Base-by-base conservation (phyloP, 768 basidiomycete genomes). In the Trametes coccinea region DNA sequence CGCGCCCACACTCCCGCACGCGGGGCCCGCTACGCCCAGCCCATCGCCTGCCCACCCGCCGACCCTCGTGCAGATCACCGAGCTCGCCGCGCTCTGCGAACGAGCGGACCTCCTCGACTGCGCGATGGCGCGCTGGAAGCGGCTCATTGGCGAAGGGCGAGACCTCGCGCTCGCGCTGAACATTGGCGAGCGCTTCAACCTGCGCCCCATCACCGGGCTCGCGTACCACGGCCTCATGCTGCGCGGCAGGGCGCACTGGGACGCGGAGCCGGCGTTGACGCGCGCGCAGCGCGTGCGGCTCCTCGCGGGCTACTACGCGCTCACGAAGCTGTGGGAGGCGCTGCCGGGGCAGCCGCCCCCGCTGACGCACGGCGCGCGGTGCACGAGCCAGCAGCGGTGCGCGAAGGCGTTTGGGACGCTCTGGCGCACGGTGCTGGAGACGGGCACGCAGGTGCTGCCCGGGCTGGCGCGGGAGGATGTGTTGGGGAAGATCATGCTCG, bases 221-320 rank as follows among this genome's bases (percentile, higher is more conserved):
- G 80, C 82, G 16, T 85, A 84, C 63, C 78, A 82, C 57, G 73
- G 78, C 43, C 80, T 84, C 78, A 74, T 84, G 70, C 72, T 82
- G 14, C 79, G 80, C 66, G 84, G 82, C 14, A 75, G 79, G 41
- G 74, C 79, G 30, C 70, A 71, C 27, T 84, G 84, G 83, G 79
- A 80, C 51, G 62, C 73, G 7, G 83, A 83, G 55, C 65, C 71
- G n/a, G 67, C 67, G n/a, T 73, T 85, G 39, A 76, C 76, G 29
- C 75, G 80, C 11, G 70, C 77, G n/a, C 83, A 84, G 62, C 76
- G 80, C 9, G 75, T 84, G 34, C 80, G 82, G 41, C 72, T 85
- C 43, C 70, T 85, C 7, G 82, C 80, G 29, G 84, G 84, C 14
- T 78, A 81, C 67, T 81, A 84, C 67, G 76, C 77, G 39, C 76